Percentiles rank a stretch among this genome's conserved stretches.
phyloP scores from a whole-genome alignment of 2,329 filamentous ascomycete genomes.

The Knoxdaviesia capensis region DNA sequence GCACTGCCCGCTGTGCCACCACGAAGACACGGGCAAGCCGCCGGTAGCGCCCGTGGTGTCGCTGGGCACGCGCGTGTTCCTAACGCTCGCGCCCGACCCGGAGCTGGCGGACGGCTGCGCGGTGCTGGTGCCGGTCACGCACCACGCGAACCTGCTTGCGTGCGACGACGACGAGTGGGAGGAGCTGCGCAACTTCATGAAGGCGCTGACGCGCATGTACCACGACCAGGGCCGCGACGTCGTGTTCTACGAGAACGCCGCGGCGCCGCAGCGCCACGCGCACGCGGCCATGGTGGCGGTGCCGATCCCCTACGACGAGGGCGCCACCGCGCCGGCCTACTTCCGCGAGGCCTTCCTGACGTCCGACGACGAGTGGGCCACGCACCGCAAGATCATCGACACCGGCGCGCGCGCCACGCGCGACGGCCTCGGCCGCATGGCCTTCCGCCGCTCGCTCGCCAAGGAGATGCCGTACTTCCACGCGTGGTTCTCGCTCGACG shows the following conservation, averaged over 20 bases:
- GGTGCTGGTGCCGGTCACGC: constrained; percentile 74
- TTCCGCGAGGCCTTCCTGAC: constrained; percentile 87
- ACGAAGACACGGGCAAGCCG: constrained; percentile 56
- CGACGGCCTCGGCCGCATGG: constrained; percentile 52
- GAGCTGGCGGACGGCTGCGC: constrained; percentile 70
- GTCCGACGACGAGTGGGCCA: constrained; percentile 81
- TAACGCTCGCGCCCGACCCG: constrained; percentile 78
- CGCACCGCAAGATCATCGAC: constrained; percentile 89
- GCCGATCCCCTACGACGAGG: constrained; percentile 78
- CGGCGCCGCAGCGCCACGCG: constrained; percentile 51
- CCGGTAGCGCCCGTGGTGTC: constrained; percentile 74
- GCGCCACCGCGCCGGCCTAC: constrained; percentile 79
- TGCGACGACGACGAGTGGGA: constrained; percentile 99
- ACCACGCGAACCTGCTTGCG: constrained; percentile 78
- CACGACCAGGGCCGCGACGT: constrained; percentile 83
- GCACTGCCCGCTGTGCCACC: constrained; percentile 74
- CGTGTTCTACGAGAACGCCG: constrained; percentile 95
- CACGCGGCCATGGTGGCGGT: constrained; percentile 78
- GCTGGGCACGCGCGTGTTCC: constrained; percentile 65
- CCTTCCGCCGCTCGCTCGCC: constrained; percentile 64
- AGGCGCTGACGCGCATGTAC: constrained; percentile 82
- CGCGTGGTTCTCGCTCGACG: constrained; percentile 85
- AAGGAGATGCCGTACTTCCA: constrained; percentile 99
- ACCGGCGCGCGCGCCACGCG: constrained; percentile 46
- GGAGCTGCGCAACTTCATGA: constrained; percentile 98